Evolutionary conservation across 2,329 filamentous ascomycete genomes (phyloP).

Genomic region (Penicillium sclerotigenum): DNA sequence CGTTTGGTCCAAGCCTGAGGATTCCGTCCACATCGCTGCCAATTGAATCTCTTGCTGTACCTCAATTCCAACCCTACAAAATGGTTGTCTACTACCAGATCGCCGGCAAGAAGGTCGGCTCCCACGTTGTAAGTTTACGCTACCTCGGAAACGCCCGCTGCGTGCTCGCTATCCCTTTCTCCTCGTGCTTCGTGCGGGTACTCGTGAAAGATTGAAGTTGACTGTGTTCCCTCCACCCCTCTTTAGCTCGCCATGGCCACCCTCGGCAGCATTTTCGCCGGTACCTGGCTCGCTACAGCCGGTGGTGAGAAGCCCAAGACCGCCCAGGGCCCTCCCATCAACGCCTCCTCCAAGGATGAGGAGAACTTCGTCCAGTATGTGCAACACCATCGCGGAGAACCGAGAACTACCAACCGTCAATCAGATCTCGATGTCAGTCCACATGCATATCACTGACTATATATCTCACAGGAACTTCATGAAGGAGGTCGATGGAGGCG

Average conservation of each 20-base stretch:
- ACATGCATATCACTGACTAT: not conserved
- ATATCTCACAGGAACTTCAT: slow-evolving; percentile 47
- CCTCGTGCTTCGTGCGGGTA: slow-evolving; percentile 8
- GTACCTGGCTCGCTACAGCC: slow-evolving; percentile 45
- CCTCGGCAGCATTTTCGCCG: slow-evolving; percentile 50
- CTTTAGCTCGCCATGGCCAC: slow-evolving; percentile 60
- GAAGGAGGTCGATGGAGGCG: slow-evolving; percentile 49
- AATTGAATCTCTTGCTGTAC: slow-evolving; percentile 23
- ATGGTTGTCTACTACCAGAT: slow-evolving; percentile 54
- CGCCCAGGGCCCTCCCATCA: slow-evolving; percentile 55
- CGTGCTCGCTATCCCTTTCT: slow-evolving; percentile 23
- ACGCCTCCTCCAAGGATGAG: slow-evolving; percentile 64
- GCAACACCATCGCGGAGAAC: not conserved
- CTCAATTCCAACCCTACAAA: slow-evolving; percentile 31
- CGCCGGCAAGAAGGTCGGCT: slow-evolving; percentile 52
- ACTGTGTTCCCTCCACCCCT: slow-evolving; percentile 9
- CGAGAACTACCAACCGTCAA: not conserved
- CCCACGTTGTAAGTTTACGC: slow-evolving; percentile 48
- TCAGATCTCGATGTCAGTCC: not conserved
- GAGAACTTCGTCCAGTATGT: slow-evolving; percentile 67
- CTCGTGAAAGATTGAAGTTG: slow-evolving; percentile 18
- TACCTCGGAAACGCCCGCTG: not conserved
- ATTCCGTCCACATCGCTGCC: slow-evolving; percentile 29
- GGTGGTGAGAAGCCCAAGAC: slow-evolving; percentile 39
- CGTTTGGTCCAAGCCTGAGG: slow-evolving; percentile 25